phyloP scores from a whole-genome alignment of 495 filamentous ascomycete genomes.

The Saxispiralis lemnorum region DNA sequence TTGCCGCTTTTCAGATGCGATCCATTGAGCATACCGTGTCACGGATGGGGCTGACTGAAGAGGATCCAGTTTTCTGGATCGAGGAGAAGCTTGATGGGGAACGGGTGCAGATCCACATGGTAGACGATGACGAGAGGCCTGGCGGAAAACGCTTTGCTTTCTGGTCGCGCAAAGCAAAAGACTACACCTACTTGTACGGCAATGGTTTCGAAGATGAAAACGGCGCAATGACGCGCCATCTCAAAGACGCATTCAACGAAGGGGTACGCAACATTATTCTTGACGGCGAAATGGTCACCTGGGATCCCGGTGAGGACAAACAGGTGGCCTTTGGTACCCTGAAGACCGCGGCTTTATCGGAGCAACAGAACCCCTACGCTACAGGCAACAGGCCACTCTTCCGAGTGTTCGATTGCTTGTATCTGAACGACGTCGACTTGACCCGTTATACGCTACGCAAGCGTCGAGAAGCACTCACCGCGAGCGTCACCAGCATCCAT shows the following conservation, averaged over 20 bases:
- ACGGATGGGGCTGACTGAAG: slow-evolving; percentile 49
- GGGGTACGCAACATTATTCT: slow-evolving; percentile 74
- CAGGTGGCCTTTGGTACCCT: slow-evolving; percentile 82
- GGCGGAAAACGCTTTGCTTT: slow-evolving; percentile 67
- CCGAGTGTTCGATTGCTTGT: slow-evolving; percentile 76
- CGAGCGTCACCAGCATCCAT: slow-evolving; percentile 43
- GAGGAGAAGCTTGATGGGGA: slow-evolving; percentile 97
- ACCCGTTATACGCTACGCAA: slow-evolving; percentile 72
- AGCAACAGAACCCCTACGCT: slow-evolving; percentile 59
- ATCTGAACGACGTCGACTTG: slow-evolving; percentile 63
- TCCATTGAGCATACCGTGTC: slow-evolving; percentile 67
- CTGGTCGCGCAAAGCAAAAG: slow-evolving; percentile 93
- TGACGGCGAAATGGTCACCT: slow-evolving; percentile 97
- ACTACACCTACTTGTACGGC: slow-evolving; percentile 92
- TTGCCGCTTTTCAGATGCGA: slow-evolving; percentile 88
- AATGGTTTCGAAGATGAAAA: slow-evolving; percentile 55
- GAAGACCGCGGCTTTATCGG: slow-evolving; percentile 74
- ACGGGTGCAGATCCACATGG: slow-evolving; percentile 92
- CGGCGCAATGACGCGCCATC: slow-evolving; percentile 60
- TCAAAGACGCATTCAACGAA: slow-evolving; percentile 59
- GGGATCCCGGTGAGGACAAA: slow-evolving; percentile 75
- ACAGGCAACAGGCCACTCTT: slow-evolving; percentile 60
- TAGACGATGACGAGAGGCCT: slow-evolving; percentile 42
- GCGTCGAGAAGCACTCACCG: slow-evolving; percentile 55
- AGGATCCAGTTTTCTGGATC: slow-evolving; percentile 74